Base-by-base conservation (phyloP, 495 filamentous ascomycete species). In the Astrocystis sublimbata region DNA sequence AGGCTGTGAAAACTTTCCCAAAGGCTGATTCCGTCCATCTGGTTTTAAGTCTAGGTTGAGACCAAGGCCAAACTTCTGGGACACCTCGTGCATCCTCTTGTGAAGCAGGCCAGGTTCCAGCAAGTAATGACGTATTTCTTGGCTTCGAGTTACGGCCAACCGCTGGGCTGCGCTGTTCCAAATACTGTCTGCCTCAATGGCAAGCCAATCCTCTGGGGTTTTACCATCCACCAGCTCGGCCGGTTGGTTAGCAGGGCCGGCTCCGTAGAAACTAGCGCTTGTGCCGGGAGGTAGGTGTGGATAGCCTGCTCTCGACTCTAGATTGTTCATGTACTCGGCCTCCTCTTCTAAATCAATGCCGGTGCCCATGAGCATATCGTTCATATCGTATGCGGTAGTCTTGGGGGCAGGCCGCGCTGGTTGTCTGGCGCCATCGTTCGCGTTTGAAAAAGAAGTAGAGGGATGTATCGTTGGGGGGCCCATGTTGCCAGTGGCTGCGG, bases 321-420 rank as follows among this genome's bases (percentile, higher is more conserved):
- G 79, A 59, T 83, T 81, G 21, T 87, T 83, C 58, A 93, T 74
- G 60, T 80, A 86, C 41, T 89, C 87, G 63, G 93, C 91, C 70
- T 97, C 92, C 69, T 89, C 91, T 53, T 85, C 84, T 1, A 96
- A 77, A 78, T 96, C 89, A 60, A 97, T 88, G 51, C 91, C 92
- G 23, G 91, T 89, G 33, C 85, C 88, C 30, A 85, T 83, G 60
- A 96, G 70, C 47, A 92, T 87, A 79, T 97, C 92, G 49, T 83
- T 87, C 51, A 92, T 78, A 38, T 84, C 82, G 47, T 81, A 77
- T 58, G 91, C 85, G 43, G 87, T 83, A 40, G 88, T 85, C 72
- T 91, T 92, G 38, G 61, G 35, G 7, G 79, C 79, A 17, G 91
- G 89, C 53, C 86, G 89, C 35, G 86, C 86, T n/a, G 46, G 21